phyloP scores from a whole-genome alignment of 768 basidiomycete species.

The Nidularia pulvinata region DNA sequence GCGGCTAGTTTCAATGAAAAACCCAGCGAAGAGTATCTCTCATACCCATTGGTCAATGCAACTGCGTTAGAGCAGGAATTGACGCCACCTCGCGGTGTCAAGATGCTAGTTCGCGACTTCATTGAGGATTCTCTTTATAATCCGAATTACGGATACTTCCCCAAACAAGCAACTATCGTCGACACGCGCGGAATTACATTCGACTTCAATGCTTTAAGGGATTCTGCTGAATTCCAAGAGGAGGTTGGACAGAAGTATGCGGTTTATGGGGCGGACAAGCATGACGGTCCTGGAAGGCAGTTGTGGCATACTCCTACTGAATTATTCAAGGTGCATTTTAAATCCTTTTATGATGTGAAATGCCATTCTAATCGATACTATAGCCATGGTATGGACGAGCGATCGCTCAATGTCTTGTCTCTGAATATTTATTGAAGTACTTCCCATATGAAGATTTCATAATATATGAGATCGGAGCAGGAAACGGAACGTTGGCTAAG shows the following conservation, averaged over 20 bases:
- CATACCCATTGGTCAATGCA: slow-evolving; percentile 65
- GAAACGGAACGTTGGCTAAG: slow-evolving; percentile 92
- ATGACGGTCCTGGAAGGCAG: slow-evolving; percentile 78
- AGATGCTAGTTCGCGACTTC: slow-evolving; percentile 95
- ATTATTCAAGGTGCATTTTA: slow-evolving; percentile 81
- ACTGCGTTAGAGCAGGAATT: slow-evolving; percentile 57
- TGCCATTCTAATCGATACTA: slow-evolving; percentile 4
- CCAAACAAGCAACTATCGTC: slow-evolving; percentile 91
- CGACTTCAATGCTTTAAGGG: slow-evolving; percentile 67
- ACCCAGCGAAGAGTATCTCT: slow-evolving; percentile 32
- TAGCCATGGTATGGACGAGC: slow-evolving; percentile 96
- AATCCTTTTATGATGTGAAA: slow-evolving; percentile 1
- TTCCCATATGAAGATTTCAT: slow-evolving; percentile 96
- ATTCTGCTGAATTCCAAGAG: slow-evolving; percentile 78
- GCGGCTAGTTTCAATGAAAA: slow-evolving; percentile 54
- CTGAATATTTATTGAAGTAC: slow-evolving; percentile 92
- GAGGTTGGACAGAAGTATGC: slow-evolving; percentile 79
- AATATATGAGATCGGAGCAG: slow-evolving; percentile 97
- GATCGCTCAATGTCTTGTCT: slow-evolving; percentile 85
- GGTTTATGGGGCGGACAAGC: slow-evolving; percentile 60
- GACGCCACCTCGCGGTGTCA: slow-evolving; percentile 75
- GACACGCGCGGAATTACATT: slow-evolving; percentile 59
- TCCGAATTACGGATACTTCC: slow-evolving; percentile 97
- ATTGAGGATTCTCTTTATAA: slow-evolving; percentile 98
- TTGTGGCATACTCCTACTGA: slow-evolving; percentile 99